Evolutionary conservation across 2,329 filamentous ascomycete genomes (phyloP), one percentile per base, ranked within the genome.

Genomic region (Pseudocercospora vitis): DNA sequence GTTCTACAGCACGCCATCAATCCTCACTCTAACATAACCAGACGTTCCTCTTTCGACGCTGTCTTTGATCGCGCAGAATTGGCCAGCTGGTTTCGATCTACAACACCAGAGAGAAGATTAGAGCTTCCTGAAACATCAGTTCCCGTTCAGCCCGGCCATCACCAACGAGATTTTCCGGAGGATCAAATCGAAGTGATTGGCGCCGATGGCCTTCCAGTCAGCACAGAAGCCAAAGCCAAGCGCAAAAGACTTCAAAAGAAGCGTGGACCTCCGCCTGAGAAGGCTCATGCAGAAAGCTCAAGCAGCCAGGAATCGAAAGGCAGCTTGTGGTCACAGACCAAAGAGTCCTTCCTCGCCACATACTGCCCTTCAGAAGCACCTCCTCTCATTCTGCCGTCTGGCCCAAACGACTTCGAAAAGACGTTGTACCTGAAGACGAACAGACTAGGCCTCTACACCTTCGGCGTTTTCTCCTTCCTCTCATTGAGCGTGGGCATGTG

Each of bases 401-500:
- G 67, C 4, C 73, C 73, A 4, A 71, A 67, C 0, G 72, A 75
- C 49, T 65, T 66, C 9, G 73, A 75, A 55, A 75, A 75, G 61
- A 66, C 69, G 44, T 63, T 59, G 16, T 74, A 75, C 50, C 55
- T 74, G 19, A 63, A 68, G 42, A 74, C 73, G 7, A 74, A 74
- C 58, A 67, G 73, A 8, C 60, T 72, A 4, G 68, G 70, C 0
- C 63, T 75, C n/a, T 72, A 75, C 58, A 57, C 71, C 35, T 71
- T 74, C 37, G 73, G 72, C 16, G 62, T 74, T 32, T 65, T 74
- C 40, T 72, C 72, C 7, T 73, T 74, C 55, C 61, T 74, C 8
- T 68, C 66, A 9, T 64, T 75, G n/a, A 71, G 70, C 4, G 72
- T 68, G 3, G 73, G 73, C 35, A 74, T 74, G 71, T 75, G 73